Evolutionary conservation across 2,329 filamentous ascomycete species (phyloP), one percentile per base, ranked within the genome.

Genomic region (Corniculantispora saksenae): DNA sequence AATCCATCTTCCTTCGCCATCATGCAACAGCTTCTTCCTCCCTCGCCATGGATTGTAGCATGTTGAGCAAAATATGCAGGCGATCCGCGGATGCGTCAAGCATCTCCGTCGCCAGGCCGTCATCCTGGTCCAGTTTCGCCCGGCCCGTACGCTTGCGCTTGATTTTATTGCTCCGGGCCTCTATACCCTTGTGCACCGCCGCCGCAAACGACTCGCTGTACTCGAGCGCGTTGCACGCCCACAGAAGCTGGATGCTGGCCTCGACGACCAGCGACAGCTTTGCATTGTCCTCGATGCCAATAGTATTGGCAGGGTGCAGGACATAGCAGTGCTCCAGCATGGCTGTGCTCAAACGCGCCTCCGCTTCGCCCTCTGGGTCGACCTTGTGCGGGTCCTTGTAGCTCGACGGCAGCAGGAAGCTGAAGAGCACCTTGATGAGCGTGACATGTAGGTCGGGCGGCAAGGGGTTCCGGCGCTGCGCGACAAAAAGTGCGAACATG

Each of bases 211-310:
- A 67, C 0, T 72, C 66, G 35, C 75, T 76, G 68, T 81, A 80
- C 1, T 66, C 65, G 15, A 80, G 68, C 23, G 71, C 69, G 15
- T 76, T 75, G 29, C 73, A 71, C 3, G 65, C 64, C 76, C 80
- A 83, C 3, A 85, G 75, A 8, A 88, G 77, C 54, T 88, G 82
- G 35, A 92, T 71, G 58, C 92, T 76, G 2, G 82, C 82, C 76
- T 94, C 92, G 0, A 93, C 78, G 35, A 91, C 75, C 12, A 94
- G 76, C 2, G 89, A 89, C 45, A 94, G 81, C 73, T 91, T 91
- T 32, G 89, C 88, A 70, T 95, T 94, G 67, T 93, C 90, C 23
- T 86, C 83, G 0, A 84, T 75, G 8, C 81, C 82, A 17, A 84
- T 79, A 0, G 83, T 86, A 66, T 86, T 88, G 1, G 91, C 90